Conservation (phyloP, 768 basidiomycete genomes). For the Boletus edulis region DNA sequence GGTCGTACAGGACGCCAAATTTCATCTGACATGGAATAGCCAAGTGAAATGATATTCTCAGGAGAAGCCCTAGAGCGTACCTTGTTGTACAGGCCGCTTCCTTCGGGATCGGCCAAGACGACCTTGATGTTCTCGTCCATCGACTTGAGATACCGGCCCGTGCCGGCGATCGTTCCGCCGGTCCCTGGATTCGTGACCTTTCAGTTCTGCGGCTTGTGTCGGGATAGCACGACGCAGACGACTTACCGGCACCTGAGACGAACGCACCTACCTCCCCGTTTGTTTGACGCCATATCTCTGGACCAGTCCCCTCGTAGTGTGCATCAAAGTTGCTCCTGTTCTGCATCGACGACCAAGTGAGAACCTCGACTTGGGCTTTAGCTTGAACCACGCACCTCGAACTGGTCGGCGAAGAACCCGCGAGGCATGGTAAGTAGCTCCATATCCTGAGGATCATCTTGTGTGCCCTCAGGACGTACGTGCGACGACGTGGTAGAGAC, state of each 20-base stretch:
- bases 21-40: slow-evolving; percentile 52
- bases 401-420: slow-evolving; percentile 96
- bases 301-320: slow-evolving; percentile 87
- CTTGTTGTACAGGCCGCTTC: slow-evolving; percentile 95
- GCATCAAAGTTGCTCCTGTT: slow-evolving; percentile 89
- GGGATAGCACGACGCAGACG: not conserved
- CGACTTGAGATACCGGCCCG: slow-evolving; percentile 75
- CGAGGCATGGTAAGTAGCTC: slow-evolving; percentile 54
- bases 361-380: not conserved
- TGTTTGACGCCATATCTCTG: slow-evolving; percentile 94
- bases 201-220: not conserved
- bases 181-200: slow-evolving; percentile 57
- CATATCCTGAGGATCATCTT: slow-evolving; percentile 36
- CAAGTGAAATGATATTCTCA: not conserved
- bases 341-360: slow-evolving; percentile 21
- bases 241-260: slow-evolving; percentile 81
- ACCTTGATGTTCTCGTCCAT: slow-evolving; percentile 65
- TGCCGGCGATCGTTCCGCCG: slow-evolving; percentile 91
- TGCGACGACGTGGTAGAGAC: slow-evolving; percentile 50
- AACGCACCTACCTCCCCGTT: slow-evolving; percentile 81
- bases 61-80: slow-evolving; percentile 31
- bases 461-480: slow-evolving; percentile 33
- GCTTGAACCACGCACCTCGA: slow-evolving; percentile 52
- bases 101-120: slow-evolving; percentile 87
- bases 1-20: slow-evolving; percentile 92